phyloP scores from a whole-genome alignment of 2,329 filamentous ascomycete species.

The Calonectria pauciramosa region DNA sequence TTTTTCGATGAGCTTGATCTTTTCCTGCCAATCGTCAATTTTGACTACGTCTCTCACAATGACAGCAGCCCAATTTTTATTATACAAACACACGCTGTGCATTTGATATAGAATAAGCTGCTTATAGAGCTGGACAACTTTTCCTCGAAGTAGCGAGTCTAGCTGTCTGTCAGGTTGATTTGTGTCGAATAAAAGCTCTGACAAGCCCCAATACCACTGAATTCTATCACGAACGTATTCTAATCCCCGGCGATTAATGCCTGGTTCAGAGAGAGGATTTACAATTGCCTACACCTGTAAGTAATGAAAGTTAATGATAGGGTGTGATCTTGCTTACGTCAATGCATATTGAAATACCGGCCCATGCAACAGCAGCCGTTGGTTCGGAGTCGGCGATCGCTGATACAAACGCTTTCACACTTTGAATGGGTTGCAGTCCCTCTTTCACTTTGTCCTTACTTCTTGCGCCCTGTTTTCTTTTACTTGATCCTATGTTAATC shows the following conservation, averaged over 20 bases:
- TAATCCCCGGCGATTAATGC: conserved; percentile 1
- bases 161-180: accelerated
- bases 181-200: not conserved
- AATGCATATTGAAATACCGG: not conserved
- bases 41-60: not conserved
- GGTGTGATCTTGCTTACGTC: conserved; percentile 1
- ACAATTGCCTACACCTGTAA: not conserved
- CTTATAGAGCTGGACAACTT: not conserved
- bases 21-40: conserved; percentile 5
- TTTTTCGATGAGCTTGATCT: conserved; percentile 8
- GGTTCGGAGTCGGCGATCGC: conserved; percentile 14
- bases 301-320: not conserved
- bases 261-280: conserved; percentile 8
- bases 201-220: conserved; percentile 19
- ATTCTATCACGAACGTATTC: conserved; percentile 16
- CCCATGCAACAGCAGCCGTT: conserved; percentile 16
- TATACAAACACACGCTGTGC: conserved; percentile 6
- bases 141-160: not conserved
- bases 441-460: conserved; percentile 6
- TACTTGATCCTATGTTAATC: not conserved
- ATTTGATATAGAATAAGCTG: conserved; percentile 10
- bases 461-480: not conserved
- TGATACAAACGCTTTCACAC: conserved; percentile 6
- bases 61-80: not conserved
- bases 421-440: not conserved